These are phyloP conservation scores for Suhomyces atakaporum DNA, from an alignment of 1,139 yeast species.

Conservation along the genomic window DNA sequence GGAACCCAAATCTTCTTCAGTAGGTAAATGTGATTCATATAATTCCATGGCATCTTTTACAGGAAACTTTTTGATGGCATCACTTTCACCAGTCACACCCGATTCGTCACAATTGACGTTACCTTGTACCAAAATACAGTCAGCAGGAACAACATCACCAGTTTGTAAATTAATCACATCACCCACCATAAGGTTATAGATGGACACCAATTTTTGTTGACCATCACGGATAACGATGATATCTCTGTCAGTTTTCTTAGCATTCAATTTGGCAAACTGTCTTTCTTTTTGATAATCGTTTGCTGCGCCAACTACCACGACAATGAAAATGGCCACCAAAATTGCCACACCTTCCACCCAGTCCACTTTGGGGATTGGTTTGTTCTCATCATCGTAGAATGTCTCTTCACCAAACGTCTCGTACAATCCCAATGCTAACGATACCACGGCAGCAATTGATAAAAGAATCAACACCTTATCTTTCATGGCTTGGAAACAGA, in stretches of 20 bases:
- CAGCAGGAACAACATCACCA: slow-evolving; percentile 94
- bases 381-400: slow-evolving; percentile 75
- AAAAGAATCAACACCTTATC: slow-evolving; percentile 88
- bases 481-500: slow-evolving; percentile 83
- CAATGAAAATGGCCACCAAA: slow-evolving; percentile 85
- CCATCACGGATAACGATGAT: slow-evolving; percentile 78
- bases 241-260: slow-evolving; percentile 82
- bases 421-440: slow-evolving; percentile 87
- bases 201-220: slow-evolving; percentile 64
- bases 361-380: slow-evolving; percentile 75
- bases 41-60: slow-evolving; percentile 49
- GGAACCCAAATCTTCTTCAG: slow-evolving; percentile 54
- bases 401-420: slow-evolving; percentile 88
- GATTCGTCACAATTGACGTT: slow-evolving; percentile 89
- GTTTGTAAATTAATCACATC: slow-evolving; percentile 83
- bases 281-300: slow-evolving; percentile 96
- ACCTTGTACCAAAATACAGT: slow-evolving; percentile 75
- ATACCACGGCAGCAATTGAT: slow-evolving; percentile 82
- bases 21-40: slow-evolving; percentile 30
- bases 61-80: slow-evolving; percentile 69
- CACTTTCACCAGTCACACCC: slow-evolving; percentile 91
- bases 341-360: slow-evolving; percentile 99
- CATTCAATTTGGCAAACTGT: slow-evolving; percentile 85
- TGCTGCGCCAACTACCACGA: slow-evolving; percentile 88
- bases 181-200: slow-evolving; percentile 81